Evolutionary conservation across 352 stramenopile genomes (phyloP), one percentile per base, ranked within the genome.

Genomic region (Phytophthora pisi): DNA sequence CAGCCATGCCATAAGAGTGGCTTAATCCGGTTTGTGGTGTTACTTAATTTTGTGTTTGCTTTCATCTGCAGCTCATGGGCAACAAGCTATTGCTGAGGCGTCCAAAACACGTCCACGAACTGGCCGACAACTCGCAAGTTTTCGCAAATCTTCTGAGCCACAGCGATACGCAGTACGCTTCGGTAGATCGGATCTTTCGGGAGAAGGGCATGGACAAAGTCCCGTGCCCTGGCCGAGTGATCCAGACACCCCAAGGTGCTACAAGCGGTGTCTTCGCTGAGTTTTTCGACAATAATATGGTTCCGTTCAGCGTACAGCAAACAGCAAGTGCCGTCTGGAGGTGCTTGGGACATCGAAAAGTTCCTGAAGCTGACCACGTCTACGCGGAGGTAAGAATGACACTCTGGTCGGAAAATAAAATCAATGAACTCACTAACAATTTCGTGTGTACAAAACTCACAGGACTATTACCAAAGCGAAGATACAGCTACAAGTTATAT

Each of bases 281-380:
- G 10, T 42, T 56, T 56, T 11, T 56, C 5, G 50, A 56, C 28
- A 56, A 56, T 2, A 43, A 56, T 11, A 5, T 57, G 2, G 51
- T 46, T 9, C 31, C 28, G 26, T 57, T 46, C n/a, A 57, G 31
- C 28, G 11, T 11, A 5, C 26, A 56, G 18, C 31, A 38, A 46
- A 3, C 51, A 15, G 11, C 28, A 15, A 46, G 10, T 16, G 51
- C 31, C 18, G 51, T 57, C 13, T 57, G 30, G 51, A 15, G 20
- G n/a, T 43, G 15, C 28, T 31, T 30, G 31, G 8, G 51, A 20
- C 15, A 15, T 24, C 26, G 31, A 45, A 34, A 28, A 46, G n/a
- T 57, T 16, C 51, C 18, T 5, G 15, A n/a, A 6, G 28, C 51
- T 18, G 15, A 57, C 4, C 28, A 57, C n/a, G 9, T 57, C 11